These are phyloP conservation scores for Leishmania mexicana DNA, from an alignment of 208 protist species.

Conservation along the genomic window DNA sequence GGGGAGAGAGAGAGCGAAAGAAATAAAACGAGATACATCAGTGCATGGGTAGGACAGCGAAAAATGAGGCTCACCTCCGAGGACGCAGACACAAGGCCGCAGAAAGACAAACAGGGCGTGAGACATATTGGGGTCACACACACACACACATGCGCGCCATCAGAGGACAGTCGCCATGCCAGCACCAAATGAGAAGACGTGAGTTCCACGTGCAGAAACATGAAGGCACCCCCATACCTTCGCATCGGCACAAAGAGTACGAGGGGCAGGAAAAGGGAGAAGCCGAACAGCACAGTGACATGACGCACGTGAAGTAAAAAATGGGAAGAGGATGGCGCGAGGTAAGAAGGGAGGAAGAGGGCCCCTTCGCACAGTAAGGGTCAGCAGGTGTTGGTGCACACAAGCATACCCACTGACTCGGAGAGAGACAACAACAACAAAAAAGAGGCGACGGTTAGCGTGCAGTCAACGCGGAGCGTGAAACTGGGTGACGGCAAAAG, in stretches of 20 bases:
- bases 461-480: background rate
- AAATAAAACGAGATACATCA: background rate
- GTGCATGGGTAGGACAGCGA: too few species aligned
- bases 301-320: background rate
- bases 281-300: background rate
- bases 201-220: background rate
- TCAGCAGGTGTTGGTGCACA: background rate
- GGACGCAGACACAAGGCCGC: background rate
- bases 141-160: background rate
- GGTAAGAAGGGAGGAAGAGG: background rate
- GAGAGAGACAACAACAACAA: background rate
- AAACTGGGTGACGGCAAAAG: background rate
- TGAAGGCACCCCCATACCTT: background rate
- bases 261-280: background rate
- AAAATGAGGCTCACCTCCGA: background rate
- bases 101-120: too few species aligned
- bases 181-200: background rate
- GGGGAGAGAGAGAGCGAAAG: background rate
- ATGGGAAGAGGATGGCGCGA: background rate
- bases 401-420: background rate
- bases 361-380: background rate
- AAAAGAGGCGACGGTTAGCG: background rate
- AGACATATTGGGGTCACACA: too few species aligned
- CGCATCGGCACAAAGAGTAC: background rate
- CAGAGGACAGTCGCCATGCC: background rate